Conservation (phyloP, 2,329 filamentous ascomycete species). For the Corinectria fuckeliana region DNA sequence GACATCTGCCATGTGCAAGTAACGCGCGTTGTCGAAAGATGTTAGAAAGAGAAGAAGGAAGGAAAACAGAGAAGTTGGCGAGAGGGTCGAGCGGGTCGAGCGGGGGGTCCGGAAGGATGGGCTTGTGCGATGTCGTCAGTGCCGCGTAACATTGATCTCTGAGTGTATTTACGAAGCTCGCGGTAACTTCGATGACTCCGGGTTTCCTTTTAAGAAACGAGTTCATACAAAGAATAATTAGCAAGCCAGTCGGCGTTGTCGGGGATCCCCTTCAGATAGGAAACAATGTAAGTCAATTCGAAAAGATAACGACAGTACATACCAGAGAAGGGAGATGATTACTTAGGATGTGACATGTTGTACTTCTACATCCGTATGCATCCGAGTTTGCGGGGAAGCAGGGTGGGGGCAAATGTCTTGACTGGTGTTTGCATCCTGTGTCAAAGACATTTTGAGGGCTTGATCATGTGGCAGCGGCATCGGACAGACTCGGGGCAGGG, state of each 20-base stretch:
- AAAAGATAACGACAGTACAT: too few species aligned
- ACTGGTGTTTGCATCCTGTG: not conserved
- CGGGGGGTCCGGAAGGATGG: not conserved
- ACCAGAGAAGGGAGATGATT: not conserved
- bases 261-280: not conserved
- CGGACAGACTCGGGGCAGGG: slow-evolving; percentile 12
- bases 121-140: not conserved
- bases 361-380: not conserved
- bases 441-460: slow-evolving; percentile 3
- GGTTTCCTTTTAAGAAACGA: not conserved
- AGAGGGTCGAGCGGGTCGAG: not conserved
- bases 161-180: too few species aligned
- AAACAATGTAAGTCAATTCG: not conserved
- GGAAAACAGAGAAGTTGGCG: not conserved
- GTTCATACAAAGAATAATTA: not conserved
- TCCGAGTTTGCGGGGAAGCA: slow-evolving; percentile 17
- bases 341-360: not conserved
- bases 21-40: too few species aligned
- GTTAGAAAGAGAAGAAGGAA: too few species aligned
- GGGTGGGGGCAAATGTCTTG: not conserved
- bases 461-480: slow-evolving; percentile 20
- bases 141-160: not conserved
- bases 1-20: too few species aligned
- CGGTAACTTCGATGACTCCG: not conserved
- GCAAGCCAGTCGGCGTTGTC: not conserved